Conservation (phyloP, 495 filamentous ascomycete genomes). For the Annulohypoxylon stygium region DNA sequence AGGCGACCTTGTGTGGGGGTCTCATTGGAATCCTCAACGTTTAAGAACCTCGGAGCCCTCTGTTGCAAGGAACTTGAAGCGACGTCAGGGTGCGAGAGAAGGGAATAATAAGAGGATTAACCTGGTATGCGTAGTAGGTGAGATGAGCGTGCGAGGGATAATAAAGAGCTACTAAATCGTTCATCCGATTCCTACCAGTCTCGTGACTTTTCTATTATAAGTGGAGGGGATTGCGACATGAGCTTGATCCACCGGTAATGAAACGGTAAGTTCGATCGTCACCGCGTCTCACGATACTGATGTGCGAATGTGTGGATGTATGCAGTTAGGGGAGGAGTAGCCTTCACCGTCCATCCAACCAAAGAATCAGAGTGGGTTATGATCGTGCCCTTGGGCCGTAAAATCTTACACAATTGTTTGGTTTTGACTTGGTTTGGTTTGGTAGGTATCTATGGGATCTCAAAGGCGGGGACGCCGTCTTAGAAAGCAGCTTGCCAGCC, state of each 20-base stretch:
- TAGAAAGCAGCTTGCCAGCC: slow-evolving; percentile 16
- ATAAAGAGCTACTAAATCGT: slow-evolving; percentile 29
- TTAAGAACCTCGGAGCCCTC: slow-evolving; percentile 23
- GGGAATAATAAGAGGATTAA: neutral
- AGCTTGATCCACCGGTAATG: slow-evolving; percentile 45
- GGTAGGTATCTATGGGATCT: slow-evolving; percentile 8
- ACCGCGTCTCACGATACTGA: slow-evolving; percentile 41
- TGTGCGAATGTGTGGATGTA: slow-evolving; percentile 35
- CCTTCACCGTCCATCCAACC: slow-evolving; percentile 32
- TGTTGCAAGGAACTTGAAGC: slow-evolving; percentile 29
- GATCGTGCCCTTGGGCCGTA: slow-evolving; percentile 36
- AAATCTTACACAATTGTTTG: slow-evolving; percentile 31
- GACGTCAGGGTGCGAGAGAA: slow-evolving; percentile 29
- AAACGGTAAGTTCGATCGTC: slow-evolving; percentile 45
- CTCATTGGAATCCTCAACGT: slow-evolving; percentile 31
- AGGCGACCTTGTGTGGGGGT: slow-evolving; percentile 39
- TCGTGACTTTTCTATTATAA: slow-evolving; percentile 42
- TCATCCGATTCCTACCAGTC: slow-evolving; percentile 29
- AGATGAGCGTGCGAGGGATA: slow-evolving; percentile 9
- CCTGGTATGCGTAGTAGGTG: neutral
- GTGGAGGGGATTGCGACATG: slow-evolving; percentile 45
- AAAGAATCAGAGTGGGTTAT: slow-evolving; percentile 20
- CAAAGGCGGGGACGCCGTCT: slow-evolving; percentile 28
- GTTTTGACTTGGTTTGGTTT: slow-evolving; percentile 4
- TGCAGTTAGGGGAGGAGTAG: slow-evolving; percentile 35